Evolutionary conservation across 768 basidiomycete species (phyloP), one percentile per base, ranked within the genome.

Genomic region (Imleria badia): DNA sequence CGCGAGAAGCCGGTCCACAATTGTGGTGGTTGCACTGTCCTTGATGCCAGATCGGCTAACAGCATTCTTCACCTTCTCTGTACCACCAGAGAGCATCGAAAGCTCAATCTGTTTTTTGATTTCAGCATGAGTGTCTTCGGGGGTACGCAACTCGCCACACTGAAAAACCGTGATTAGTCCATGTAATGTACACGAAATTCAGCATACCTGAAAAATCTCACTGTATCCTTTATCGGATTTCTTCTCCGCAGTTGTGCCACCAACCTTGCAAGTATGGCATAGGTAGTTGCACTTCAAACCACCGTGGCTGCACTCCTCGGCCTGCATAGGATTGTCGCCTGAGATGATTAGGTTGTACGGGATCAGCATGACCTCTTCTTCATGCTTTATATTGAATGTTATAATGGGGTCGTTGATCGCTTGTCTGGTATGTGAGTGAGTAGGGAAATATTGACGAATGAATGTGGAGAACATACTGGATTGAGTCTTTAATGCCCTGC

Each of bases 301-400:
- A n/a, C 55, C 62, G 17, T 74, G 72, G 19, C 66, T 70, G 42
- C 67, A 73, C 12, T 66, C 62, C 35, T 75, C 70, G 0, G 71
- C 64, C 22, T 75, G 74, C 75, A 74, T 73, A 0, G 69, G 75
- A 30, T 75, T 76, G 52, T 76, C 67, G 6, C 66, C 60, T 0
- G 59, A 42, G 4, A 66, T 23, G 14, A 72, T 56, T 0, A 71
- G 54, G 0, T 39, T 31, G 30, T 68, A 73, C 0, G 60, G 69
- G 0, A 58, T 50, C 0, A 73, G 40, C 31, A 60, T 38, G 0
- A 73, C 61, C 23, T 70, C 59, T 17, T 66, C 55, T 2, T 63
- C 4, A 29, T 54, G 10, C 30, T 64, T 62, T 26, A 59, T 48
- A 44, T 73, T 66, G 40, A 62, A 72, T 3, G 55, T 34, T 8